A percentile compares a stretch with the other conserved stretches of the same genome.
Conservation (phyloP, 2,329 filamentous ascomycete genomes). For the Aspergillus quadrilineatus region DNA sequence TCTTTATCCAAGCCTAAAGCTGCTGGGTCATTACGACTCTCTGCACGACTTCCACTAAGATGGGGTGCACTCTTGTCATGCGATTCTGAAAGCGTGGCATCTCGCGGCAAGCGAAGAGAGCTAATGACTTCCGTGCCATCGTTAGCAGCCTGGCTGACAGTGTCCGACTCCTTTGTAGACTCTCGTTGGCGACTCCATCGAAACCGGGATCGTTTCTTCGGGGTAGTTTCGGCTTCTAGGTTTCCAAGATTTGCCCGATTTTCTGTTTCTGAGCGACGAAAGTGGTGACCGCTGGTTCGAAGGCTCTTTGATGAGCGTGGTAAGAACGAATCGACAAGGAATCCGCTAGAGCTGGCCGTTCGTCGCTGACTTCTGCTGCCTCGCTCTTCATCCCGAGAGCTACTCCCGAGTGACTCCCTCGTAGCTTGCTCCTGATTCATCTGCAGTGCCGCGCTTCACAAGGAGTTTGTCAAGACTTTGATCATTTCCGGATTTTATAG, state of each 20-base stretch:
- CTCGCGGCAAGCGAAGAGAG: slow-evolving; percentile 15
- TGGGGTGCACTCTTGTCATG: slow-evolving; percentile 8
- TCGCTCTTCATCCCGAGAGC: slow-evolving; percentile 36
- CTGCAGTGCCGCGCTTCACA: slow-evolving; percentile 19
- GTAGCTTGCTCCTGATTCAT: slow-evolving; percentile 32
- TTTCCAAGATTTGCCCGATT: slow-evolving; percentile 43
- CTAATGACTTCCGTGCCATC: slow-evolving; percentile 14
- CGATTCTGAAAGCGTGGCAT: slow-evolving; percentile 17
- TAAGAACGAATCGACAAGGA: slow-evolving; percentile 46
- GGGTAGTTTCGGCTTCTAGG: slow-evolving; percentile 30
- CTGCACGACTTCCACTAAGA: neutral
- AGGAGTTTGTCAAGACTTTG: slow-evolving; percentile 19
- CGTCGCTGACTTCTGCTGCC: slow-evolving; percentile 27
- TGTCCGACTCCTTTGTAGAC: slow-evolving; percentile 31
- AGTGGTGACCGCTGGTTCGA: slow-evolving; percentile 25
- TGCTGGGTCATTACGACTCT: slow-evolving; percentile 13
- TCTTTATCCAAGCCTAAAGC: slow-evolving; percentile 63
- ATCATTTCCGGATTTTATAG: neutral
- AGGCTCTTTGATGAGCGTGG: slow-evolving; percentile 27
- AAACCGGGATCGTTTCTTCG: slow-evolving; percentile 38
- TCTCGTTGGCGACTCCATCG: slow-evolving; percentile 35
- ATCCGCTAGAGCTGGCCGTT: slow-evolving; percentile 40
- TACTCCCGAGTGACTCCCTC: slow-evolving; percentile 36
- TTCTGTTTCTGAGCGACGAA: slow-evolving; percentile 29
- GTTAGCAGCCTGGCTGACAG: slow-evolving; percentile 11